Conservation (phyloP, 2,329 filamentous ascomycete genomes). For the Clarireedia homoeocarpa region DNA sequence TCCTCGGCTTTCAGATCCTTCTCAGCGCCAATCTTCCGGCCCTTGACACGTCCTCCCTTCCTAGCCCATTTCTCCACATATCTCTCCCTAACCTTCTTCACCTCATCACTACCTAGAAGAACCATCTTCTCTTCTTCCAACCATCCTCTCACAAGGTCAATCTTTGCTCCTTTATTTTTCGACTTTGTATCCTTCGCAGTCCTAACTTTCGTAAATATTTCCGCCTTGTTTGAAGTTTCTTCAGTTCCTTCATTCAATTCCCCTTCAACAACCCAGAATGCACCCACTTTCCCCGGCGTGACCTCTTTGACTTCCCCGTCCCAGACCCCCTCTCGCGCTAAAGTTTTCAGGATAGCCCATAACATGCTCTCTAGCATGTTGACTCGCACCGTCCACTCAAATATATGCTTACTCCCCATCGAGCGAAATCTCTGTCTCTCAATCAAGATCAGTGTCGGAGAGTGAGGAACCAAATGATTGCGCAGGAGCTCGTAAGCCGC, state of each 20-base stretch:
- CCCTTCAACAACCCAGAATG: conserved; percentile 43
- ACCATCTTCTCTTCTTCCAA: conserved; percentile 29
- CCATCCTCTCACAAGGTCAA: conserved; percentile 53
- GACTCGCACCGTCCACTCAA: conserved; percentile 77
- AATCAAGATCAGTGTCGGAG: conserved; percentile 64
- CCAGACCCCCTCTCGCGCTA: conserved; percentile 39
- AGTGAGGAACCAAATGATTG: conserved; percentile 38
- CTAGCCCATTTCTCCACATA: conserved; percentile 31
- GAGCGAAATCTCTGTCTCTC: conserved; percentile 55
- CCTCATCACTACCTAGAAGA: conserved; percentile 27
- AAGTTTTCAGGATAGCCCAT: conserved; percentile 57
- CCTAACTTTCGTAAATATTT: conserved; percentile 27
- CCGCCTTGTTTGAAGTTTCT: conserved; percentile 17
- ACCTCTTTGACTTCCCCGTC: conserved; percentile 41
- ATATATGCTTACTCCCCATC: conserved; percentile 54
- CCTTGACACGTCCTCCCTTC: conserved; percentile 22
- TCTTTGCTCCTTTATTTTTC: conserved; percentile 51
- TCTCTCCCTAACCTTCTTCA: conserved; percentile 29
- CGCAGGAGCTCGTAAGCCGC: conserved; percentile 48
- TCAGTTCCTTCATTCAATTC: conserved; percentile 15
- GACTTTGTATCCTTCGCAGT: conserved; percentile 36
- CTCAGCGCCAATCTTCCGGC: conserved; percentile 13
- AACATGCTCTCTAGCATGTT: conserved; percentile 79
- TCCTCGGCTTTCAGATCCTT: conserved; percentile 19
- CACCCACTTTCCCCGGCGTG: conserved; percentile 45